These are phyloP conservation scores for Balamuthia mandrillaris DNA, from an alignment of 208 protist species.

Conservation along the genomic window DNA sequence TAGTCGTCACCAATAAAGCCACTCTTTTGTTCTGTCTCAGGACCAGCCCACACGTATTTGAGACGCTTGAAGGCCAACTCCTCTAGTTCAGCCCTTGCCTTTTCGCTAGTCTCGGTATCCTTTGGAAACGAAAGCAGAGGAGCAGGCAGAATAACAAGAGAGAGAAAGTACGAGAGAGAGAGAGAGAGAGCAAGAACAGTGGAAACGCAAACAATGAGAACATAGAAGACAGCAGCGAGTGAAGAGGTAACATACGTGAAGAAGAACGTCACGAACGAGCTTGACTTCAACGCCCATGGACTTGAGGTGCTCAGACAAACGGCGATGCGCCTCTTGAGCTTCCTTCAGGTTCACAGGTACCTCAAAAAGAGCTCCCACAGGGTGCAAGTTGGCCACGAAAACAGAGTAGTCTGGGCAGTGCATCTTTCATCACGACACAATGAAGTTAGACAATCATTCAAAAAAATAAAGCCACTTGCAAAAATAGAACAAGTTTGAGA, in stretches of 20 bases:
- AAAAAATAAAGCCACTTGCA: too few relatives aligned
- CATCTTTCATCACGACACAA: too few relatives aligned
- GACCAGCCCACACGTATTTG: not conserved
- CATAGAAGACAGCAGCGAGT: too few relatives aligned
- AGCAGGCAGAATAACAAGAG: too few relatives aligned
- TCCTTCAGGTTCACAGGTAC: conserved; percentile 3
- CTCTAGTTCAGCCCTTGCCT: not conserved
- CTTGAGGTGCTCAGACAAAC: not conserved
- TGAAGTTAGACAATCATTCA: too few relatives aligned
- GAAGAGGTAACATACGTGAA: not conserved
- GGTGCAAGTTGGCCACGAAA: conserved; percentile 5
- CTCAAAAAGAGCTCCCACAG: conserved; percentile 38
- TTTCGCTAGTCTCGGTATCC: not conserved
- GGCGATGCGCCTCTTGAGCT: conserved; percentile 8
- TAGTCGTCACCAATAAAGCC: not conserved
- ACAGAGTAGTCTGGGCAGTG: not conserved
- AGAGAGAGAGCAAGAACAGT: too few relatives aligned
- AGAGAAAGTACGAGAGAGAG: too few relatives aligned
- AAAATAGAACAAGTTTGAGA: too few relatives aligned
- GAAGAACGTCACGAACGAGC: not conserved
- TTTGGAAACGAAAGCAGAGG: not conserved
- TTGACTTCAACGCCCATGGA: not conserved
- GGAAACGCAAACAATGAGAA: too few relatives aligned
- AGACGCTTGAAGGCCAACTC: not conserved
- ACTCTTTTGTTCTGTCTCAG: not conserved